These are phyloP conservation scores for Nevesoporus exiguus DNA, from an alignment of 768 basidiomycete species.

Conservation along the genomic window DNA sequence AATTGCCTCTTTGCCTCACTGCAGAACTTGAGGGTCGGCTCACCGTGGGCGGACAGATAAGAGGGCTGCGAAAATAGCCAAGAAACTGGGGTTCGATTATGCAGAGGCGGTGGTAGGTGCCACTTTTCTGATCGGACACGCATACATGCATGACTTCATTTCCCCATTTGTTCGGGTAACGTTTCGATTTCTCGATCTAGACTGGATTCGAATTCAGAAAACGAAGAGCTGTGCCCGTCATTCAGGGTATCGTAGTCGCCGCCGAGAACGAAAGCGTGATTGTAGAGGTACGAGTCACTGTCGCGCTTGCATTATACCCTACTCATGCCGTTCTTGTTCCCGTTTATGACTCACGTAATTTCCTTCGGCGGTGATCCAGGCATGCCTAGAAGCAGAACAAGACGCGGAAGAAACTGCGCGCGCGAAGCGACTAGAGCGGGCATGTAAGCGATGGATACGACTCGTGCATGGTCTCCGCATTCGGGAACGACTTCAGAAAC, in stretches of 20 bases:
- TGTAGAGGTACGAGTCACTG: conserved; percentile 58
- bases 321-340: background rate
- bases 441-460: conserved; percentile 83
- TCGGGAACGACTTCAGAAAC: conserved; percentile 73
- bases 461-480: conserved; percentile 88
- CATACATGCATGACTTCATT: conserved; percentile 3
- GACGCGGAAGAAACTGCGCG: conserved; percentile 74
- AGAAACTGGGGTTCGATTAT: conserved; percentile 80
- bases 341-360: conserved; percentile 7
- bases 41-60: conserved; percentile 51
- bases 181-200: conserved; percentile 38
- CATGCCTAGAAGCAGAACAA: conserved; percentile 79
- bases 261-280: conserved; percentile 70
- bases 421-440: conserved; percentile 71
- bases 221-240: conserved; percentile 78
- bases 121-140: conserved; percentile 10
- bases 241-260: conserved; percentile 85
- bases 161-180: background rate
- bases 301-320: conserved; percentile 4
- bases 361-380: conserved; percentile 44
- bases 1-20: conserved; percentile 10
- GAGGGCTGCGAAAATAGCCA: conserved; percentile 84
- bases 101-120: conserved; percentile 91
- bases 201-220: conserved; percentile 97
- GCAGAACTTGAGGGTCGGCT: conserved; percentile 11